phyloP scores from a whole-genome alignment of 202 grass and related monocot genomes.

The Cymbopogon flexuosus region DNA sequence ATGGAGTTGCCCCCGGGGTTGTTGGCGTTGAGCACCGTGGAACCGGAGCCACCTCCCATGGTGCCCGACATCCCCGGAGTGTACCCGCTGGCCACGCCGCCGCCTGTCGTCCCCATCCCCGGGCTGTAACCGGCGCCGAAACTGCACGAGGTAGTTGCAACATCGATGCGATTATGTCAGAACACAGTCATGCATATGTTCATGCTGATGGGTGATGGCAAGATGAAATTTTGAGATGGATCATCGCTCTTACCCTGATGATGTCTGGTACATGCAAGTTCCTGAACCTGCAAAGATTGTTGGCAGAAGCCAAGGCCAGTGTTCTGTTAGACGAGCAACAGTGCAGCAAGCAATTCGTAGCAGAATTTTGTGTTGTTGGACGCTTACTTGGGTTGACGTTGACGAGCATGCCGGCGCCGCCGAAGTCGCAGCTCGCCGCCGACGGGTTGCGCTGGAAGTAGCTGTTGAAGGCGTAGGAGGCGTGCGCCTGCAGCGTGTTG shows the following conservation, averaged over 20 bases:
- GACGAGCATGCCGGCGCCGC: slow-evolving; percentile 76
- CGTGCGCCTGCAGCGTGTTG: slow-evolving; percentile 66
- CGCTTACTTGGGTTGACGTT: slow-evolving; percentile 72
- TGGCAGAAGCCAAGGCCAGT: not conserved
- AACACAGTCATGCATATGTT: not conserved
- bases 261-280: slow-evolving; percentile 53
- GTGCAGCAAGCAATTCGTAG: not conserved
- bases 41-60: slow-evolving; percentile 32
- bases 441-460: slow-evolving; percentile 89
- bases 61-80: not conserved
- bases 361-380: not conserved
- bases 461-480: slow-evolving; percentile 94
- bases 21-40: slow-evolving; percentile 60
- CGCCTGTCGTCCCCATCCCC: slow-evolving; percentile 9
- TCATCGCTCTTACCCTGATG: not conserved
- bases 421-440: slow-evolving; percentile 85
- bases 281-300: slow-evolving; percentile 49
- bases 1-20: slow-evolving; percentile 52
- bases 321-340: not conserved
- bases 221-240: not conserved
- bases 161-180: not conserved
- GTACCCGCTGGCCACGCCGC: slow-evolving; percentile 25
- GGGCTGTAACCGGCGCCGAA: slow-evolving; percentile 42
- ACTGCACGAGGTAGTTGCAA: slow-evolving; percentile 21
- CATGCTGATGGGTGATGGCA: not conserved